phyloP scores from a whole-genome alignment of 129 eudicot species.

The Lonicera japonica region DNA sequence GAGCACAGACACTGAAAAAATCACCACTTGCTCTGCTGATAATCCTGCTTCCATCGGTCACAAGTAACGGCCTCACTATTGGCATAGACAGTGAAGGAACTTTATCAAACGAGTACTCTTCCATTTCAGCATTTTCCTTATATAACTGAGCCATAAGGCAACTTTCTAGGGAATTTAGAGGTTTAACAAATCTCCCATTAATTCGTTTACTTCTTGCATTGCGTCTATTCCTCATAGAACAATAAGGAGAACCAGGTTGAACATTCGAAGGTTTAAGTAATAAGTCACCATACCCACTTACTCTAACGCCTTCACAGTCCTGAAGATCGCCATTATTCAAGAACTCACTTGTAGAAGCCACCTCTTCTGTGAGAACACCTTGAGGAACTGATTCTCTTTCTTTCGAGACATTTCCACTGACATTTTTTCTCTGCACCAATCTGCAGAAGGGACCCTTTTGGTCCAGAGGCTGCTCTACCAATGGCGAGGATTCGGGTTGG shows the following conservation, averaged over 20 bases:
- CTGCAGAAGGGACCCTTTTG: slow-evolving; percentile 28
- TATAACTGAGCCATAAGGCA: slow-evolving; percentile 82
- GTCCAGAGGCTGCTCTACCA: slow-evolving; percentile 7
- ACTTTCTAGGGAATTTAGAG: slow-evolving; percentile 62
- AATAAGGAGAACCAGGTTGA: slow-evolving; percentile 32
- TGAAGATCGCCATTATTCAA: slow-evolving; percentile 14
- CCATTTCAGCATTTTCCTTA: slow-evolving; percentile 46
- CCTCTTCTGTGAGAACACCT: slow-evolving; percentile 14
- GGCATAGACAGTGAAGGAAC: slow-evolving; percentile 31
- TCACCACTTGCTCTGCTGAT: slow-evolving; percentile 40
- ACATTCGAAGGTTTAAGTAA: slow-evolving; percentile 12
- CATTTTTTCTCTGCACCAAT: slow-evolving; percentile 13
- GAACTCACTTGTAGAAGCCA: slow-evolving; percentile 32
- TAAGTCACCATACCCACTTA: slow-evolving; percentile 10
- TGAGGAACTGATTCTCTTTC: slow-evolving; percentile 12
- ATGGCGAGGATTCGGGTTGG: slow-evolving; percentile 14
- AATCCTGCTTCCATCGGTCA: slow-evolving; percentile 63
- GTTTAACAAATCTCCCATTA: slow-evolving; percentile 32
- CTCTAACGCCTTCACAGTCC: slow-evolving; percentile 12
- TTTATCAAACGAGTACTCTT: slow-evolving; percentile 28
- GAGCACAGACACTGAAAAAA: slow-evolving; percentile 13
- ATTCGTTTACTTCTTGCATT: slow-evolving; percentile 35
- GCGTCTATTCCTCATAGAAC: slow-evolving; percentile 29
- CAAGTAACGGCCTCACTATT: slow-evolving; percentile 55
- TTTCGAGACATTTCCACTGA: slow-evolving; percentile 12